A percentile compares a stretch with the other conserved stretches of the same genome.
Conservation (phyloP, 495 filamentous ascomycete species). For the Terfezia boudieri region DNA sequence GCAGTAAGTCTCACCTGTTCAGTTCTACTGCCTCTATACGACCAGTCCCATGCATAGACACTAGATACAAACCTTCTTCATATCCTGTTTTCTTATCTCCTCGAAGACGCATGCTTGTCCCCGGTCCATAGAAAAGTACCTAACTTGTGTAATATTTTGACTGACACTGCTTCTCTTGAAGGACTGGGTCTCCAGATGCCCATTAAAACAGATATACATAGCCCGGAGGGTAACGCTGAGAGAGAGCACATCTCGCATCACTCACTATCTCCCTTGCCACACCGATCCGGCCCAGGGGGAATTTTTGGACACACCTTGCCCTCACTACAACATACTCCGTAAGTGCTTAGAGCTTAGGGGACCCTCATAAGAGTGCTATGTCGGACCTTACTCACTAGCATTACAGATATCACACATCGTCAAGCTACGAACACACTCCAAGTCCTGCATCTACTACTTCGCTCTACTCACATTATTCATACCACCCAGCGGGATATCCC, state of each 20-base stretch:
- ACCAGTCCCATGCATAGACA: not conserved
- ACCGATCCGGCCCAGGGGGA: not conserved
- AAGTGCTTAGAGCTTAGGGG: not conserved
- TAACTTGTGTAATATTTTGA: not conserved
- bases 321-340: not conserved
- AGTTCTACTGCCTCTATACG: not conserved
- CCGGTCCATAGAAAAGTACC: constrained; percentile 3
- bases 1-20: constrained; percentile 17
- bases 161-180: not conserved
- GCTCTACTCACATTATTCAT: not conserved
- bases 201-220: not conserved
- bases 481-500: constrained; percentile 15
- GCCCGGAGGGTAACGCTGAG: not conserved
- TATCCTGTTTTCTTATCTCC: not conserved
- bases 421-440: constrained; percentile 9
- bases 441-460: constrained; percentile 17
- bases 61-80: not conserved
- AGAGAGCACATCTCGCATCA: not conserved
- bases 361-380: too few relatives aligned
- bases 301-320: not conserved
- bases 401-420: not conserved
- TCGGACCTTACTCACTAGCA: not conserved
- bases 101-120: constrained; percentile 1
- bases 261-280: not conserved
- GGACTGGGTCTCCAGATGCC: not conserved